These are phyloP conservation scores for Penicillium samsonianum DNA, from an alignment of 495 filamentous ascomycete species.

Conservation along the genomic window DNA sequence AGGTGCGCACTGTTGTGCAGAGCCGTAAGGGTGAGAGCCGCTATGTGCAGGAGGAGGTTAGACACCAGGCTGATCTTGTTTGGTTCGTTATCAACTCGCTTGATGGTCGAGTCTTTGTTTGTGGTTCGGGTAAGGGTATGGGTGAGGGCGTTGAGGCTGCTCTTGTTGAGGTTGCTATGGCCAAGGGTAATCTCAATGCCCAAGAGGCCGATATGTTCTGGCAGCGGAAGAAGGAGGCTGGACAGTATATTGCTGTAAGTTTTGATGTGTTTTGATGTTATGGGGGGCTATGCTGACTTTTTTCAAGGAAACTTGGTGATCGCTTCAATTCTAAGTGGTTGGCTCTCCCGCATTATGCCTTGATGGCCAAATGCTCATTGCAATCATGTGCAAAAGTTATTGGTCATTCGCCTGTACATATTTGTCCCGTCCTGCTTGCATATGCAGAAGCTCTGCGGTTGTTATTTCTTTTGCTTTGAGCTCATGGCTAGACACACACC, in stretches of 20 bases:
- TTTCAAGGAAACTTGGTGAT: constrained; percentile 42
- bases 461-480: neutral
- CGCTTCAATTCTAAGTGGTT: neutral
- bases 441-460: constrained; percentile 3
- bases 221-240: constrained; percentile 77
- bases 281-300: constrained; percentile 14
- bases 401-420: constrained; percentile 6
- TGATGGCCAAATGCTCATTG: neutral
- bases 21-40: constrained; percentile 73
- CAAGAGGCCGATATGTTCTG: constrained; percentile 78
- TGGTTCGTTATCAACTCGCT: constrained; percentile 95
- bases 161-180: constrained; percentile 76
- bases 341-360: neutral
- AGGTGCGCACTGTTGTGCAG: constrained; percentile 92
- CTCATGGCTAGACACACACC: neutral
- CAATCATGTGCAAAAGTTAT: neutral
- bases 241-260: constrained; percentile 86
- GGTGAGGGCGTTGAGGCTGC: constrained; percentile 91
- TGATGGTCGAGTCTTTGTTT: constrained; percentile 93
- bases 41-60: constrained; percentile 87
- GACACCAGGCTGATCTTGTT: constrained; percentile 86
- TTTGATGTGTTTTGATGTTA: neutral
- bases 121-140: constrained; percentile 93
- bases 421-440: neutral
- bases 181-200: constrained; percentile 71